phyloP scores from a whole-genome alignment of 768 basidiomycete species.

The Termitomyces sp. region DNA sequence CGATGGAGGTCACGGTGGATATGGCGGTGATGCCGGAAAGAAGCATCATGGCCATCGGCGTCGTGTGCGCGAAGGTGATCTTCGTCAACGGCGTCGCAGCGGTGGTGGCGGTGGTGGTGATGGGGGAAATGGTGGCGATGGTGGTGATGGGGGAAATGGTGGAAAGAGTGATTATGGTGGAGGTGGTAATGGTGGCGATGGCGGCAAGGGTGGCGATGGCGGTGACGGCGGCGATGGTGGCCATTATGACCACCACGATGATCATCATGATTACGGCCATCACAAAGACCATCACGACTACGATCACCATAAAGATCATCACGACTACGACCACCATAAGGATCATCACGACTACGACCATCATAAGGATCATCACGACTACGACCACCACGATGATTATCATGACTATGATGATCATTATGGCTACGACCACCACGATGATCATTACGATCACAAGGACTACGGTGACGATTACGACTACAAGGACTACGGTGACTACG shows the following conservation, averaged over 20 bases:
- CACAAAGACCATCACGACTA: neutral
- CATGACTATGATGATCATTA: neutral
- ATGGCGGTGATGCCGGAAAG: neutral
- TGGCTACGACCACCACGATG: neutral
- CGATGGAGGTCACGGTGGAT: neutral
- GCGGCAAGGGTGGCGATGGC: neutral
- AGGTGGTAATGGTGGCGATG: neutral
- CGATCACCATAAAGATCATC: neutral
- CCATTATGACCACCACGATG: neutral
- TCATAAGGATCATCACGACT: neutral
- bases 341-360: neutral
- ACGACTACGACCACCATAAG: neutral
- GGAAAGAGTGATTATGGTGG: slow-evolving; percentile 1
- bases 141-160: neutral
- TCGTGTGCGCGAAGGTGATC: neutral
- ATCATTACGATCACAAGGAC: neutral
- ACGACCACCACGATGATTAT: neutral
- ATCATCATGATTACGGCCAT: neutral
- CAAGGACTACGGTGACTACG: neutral
- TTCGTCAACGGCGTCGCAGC: neutral
- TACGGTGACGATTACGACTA: neutral
- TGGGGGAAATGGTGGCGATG: neutral
- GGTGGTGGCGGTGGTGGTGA: neutral
- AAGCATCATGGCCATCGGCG: neutral
- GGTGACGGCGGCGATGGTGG: slow-evolving; percentile 1